Percentiles rank a stretch among this genome's conserved stretches.
phyloP scores from a whole-genome alignment of 768 basidiomycete genomes.

The Boletus rex-veris region DNA sequence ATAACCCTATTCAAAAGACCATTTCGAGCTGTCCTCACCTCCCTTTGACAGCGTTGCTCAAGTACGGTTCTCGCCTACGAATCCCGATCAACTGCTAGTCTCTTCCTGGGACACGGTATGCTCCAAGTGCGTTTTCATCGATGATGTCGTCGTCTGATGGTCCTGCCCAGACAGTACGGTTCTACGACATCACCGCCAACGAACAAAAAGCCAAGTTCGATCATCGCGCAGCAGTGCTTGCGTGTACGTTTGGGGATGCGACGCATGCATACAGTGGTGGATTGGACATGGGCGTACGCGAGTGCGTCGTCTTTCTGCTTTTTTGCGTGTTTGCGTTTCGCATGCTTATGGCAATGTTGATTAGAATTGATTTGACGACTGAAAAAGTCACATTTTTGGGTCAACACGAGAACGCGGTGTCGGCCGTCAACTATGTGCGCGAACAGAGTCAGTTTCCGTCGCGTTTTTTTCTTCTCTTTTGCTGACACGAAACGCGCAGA shows the following conservation, averaged over 20 bases:
- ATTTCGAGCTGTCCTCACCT: conserved; percentile 54
- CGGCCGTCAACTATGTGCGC: conserved; percentile 66
- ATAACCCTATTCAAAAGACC: conserved; percentile 18
- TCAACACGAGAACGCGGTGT: conserved; percentile 77
- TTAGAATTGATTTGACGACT: conserved; percentile 65
- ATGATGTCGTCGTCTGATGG: conserved; percentile 27
- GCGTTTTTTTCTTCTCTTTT: not conserved
- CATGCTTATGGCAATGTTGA: too few relatives aligned
- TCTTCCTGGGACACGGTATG: conserved; percentile 86
- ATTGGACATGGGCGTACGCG: conserved; percentile 75
- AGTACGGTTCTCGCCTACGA: conserved; percentile 74
- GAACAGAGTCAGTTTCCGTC: conserved; percentile 43
- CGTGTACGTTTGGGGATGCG: conserved; percentile 68
- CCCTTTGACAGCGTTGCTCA: conserved; percentile 86
- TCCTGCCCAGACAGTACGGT: conserved; percentile 52
- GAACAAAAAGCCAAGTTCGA: conserved; percentile 80
- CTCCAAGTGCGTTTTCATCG: conserved; percentile 4
- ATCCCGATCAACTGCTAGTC: conserved; percentile 76
- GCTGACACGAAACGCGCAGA: conserved; percentile 40
- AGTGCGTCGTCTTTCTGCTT: conserved; percentile 41
- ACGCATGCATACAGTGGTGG: conserved; percentile 81
- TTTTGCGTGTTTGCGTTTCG: too few relatives aligned
- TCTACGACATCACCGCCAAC: conserved; percentile 53
- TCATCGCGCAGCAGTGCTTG: conserved; percentile 86
- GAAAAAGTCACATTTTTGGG: conserved; percentile 75